Conservation (phyloP, 208 protist species). For the Trypanosoma theileri region DNA sequence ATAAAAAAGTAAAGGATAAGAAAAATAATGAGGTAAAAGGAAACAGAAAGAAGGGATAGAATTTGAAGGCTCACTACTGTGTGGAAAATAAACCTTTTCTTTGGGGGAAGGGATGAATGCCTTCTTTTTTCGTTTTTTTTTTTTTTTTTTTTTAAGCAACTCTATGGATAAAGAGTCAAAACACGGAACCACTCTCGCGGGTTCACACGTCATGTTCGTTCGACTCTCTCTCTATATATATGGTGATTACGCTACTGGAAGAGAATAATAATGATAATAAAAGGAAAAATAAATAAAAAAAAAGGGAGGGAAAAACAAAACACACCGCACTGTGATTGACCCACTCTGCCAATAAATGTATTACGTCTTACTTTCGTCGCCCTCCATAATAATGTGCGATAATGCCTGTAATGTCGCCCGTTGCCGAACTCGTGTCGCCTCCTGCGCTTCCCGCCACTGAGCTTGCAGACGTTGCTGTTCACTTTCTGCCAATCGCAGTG, state of each 20-base stretch:
- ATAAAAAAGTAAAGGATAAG: neutral
- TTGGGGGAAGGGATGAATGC: too few species aligned
- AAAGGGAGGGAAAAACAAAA: too few species aligned
- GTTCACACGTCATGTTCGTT: too few species aligned
- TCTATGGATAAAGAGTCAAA: too few species aligned
- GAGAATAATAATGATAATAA: neutral
- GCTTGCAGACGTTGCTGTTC: conserved; percentile 28
- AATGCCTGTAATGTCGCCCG: conserved; percentile 52
- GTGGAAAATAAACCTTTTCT: neutral
- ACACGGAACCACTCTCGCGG: too few species aligned
- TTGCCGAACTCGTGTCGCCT: conserved; percentile 40
- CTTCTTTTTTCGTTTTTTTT: too few species aligned
- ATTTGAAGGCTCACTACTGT: neutral
- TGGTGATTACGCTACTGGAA: neutral
- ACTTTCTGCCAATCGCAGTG: conserved; percentile 3
- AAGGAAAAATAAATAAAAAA: neutral
- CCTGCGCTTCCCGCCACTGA: conserved; percentile 41
- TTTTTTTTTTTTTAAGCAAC: too few species aligned
- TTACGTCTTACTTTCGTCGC: neutral
- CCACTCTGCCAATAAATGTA: too few species aligned
- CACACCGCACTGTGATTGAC: too few species aligned
- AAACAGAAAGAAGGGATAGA: neutral
- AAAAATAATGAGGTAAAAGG: neutral
- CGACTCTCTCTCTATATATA: neutral
- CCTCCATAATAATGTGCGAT: conserved; percentile 44